Evolutionary conservation across 768 basidiomycete species (phyloP).

Genomic region (Auricularia auricula-judae): DNA sequence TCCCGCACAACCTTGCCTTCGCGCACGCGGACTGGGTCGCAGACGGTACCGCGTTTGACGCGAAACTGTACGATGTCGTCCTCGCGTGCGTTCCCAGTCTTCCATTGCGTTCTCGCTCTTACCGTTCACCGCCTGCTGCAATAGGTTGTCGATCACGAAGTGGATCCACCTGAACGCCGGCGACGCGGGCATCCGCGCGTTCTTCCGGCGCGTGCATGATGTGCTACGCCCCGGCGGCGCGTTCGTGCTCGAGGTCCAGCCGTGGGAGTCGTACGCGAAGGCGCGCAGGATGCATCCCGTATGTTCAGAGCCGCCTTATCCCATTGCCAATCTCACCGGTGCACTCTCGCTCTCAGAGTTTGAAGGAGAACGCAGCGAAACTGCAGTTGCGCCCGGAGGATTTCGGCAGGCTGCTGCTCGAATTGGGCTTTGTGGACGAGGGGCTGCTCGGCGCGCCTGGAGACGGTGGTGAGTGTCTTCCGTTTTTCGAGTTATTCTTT

Average conservation of each 20-base stretch:
- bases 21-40: conserved; percentile 65
- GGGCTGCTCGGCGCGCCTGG: conserved; percentile 42
- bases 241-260: conserved; percentile 75
- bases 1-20: conserved; percentile 75
- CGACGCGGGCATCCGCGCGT: conserved; percentile 55
- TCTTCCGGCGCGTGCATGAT: conserved; percentile 53
- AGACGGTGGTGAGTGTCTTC: conserved; percentile 41
- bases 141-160: conserved; percentile 76
- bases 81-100: conserved; percentile 46
- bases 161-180: conserved; percentile 85
- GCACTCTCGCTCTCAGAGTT: conserved; percentile 20
- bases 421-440: conserved; percentile 50
- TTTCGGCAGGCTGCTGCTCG: conserved; percentile 42
- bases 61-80: conserved; percentile 61
- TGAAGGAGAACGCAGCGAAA: conserved; percentile 49
- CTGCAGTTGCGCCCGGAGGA: conserved; percentile 52
- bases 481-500: no score
- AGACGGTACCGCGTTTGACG: conserved; percentile 36
- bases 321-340: background rate
- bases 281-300: conserved; percentile 60
- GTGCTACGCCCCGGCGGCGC: conserved; percentile 51
- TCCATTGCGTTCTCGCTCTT: background rate
- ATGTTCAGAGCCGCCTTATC: conserved; percentile 4
- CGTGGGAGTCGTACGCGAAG: conserved; percentile 76
- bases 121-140: background rate